Conservation (phyloP, 2,329 filamentous ascomycete genomes). For the Beauveria varroae region DNA sequence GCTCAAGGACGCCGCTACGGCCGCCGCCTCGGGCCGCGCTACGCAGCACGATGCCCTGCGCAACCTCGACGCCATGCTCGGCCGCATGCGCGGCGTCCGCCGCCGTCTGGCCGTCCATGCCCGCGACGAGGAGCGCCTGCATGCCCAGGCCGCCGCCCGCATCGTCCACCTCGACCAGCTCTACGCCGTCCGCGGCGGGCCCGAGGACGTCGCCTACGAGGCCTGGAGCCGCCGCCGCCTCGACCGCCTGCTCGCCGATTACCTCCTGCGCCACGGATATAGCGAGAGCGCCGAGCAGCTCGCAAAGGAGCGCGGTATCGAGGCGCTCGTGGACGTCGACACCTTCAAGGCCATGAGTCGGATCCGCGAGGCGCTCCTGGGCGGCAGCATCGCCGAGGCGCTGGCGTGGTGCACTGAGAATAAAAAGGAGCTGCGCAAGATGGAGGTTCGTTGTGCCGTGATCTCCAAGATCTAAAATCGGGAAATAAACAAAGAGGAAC, state of each 20-base stretch:
- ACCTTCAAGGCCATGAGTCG: constrained; percentile 77
- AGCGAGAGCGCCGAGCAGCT: constrained; percentile 67
- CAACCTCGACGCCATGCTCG: constrained; percentile 77
- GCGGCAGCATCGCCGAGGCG: constrained; percentile 67
- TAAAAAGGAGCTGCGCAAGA: constrained; percentile 84
- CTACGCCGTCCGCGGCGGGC: constrained; percentile 66
- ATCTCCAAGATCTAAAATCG: not conserved
- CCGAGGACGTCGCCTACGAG: constrained; percentile 92
- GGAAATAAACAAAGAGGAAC: not conserved
- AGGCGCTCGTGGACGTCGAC: constrained; percentile 77
- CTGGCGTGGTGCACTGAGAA: constrained; percentile 90
- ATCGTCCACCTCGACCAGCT: constrained; percentile 76
- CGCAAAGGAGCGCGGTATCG: constrained; percentile 66
- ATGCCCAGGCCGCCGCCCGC: constrained; percentile 67
- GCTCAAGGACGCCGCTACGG: constrained; percentile 57
- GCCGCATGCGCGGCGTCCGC: constrained; percentile 77
- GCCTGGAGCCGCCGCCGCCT: constrained; percentile 76
- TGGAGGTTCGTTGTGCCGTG: constrained; percentile 50
- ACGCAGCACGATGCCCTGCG: constrained; percentile 65
- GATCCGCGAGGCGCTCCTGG: constrained; percentile 65
- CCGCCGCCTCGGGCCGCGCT: constrained; percentile 55
- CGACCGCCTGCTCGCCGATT: constrained; percentile 84
- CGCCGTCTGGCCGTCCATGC: constrained; percentile 73
- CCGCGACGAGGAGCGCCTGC: constrained; percentile 71
- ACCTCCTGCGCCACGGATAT: constrained; percentile 79